Evolutionary conservation across 1,139 yeast species (phyloP).

Genomic region (Pneumocystis murina): DNA sequence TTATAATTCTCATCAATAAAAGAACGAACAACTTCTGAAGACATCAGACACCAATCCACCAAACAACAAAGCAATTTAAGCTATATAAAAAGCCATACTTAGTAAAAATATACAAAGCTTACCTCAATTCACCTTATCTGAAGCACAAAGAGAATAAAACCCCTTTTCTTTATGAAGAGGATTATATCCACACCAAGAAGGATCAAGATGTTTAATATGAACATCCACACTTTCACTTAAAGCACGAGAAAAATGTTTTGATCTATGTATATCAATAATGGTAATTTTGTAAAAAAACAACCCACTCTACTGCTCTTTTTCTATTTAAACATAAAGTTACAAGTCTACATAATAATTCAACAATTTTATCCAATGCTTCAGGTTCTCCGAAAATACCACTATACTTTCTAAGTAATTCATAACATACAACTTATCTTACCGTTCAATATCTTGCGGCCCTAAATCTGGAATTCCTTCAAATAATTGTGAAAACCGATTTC

Average conservation of each 20-base stretch:
- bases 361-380: constrained; percentile 21
- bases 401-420: neutral
- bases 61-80: neutral
- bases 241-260: constrained; percentile 25
- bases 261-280: constrained; percentile 2
- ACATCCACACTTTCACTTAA: constrained; percentile 23
- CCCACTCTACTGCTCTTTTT: constrained; percentile 26
- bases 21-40: constrained; percentile 1
- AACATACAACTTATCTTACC: constrained; percentile 19
- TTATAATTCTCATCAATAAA: constrained; percentile 1
- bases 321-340: constrained; percentile 27
- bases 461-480: constrained; percentile 23
- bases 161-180: constrained; percentile 17
- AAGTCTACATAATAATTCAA: constrained; percentile 24
- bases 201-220: constrained; percentile 19
- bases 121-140: neutral
- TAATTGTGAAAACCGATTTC: constrained; percentile 22
- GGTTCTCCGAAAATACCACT: constrained; percentile 8
- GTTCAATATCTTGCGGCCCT: constrained; percentile 30
- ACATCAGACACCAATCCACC: constrained; percentile 1
- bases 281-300: neutral
- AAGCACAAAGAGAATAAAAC: constrained; percentile 4
- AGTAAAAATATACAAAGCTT: neutral
- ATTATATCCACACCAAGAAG: constrained; percentile 18
- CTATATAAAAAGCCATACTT: neutral